These are phyloP conservation scores for Populus euphratica DNA, from an alignment of 345 rosid species.

Conservation along the genomic window DNA sequence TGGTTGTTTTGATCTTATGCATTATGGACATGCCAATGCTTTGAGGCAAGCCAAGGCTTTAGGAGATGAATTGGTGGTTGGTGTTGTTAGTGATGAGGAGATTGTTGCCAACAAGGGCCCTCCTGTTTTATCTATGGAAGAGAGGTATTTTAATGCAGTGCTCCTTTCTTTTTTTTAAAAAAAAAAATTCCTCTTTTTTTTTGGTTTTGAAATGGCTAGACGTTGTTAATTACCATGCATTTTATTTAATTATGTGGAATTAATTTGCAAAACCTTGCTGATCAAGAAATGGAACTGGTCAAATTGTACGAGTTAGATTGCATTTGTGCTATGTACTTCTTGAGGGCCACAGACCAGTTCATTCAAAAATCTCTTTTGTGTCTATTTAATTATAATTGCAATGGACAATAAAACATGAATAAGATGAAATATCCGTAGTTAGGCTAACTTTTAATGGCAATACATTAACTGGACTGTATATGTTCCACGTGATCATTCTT, in stretches of 20 bases:
- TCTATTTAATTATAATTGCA: neutral
- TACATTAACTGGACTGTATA: neutral
- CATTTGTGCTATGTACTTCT: neutral
- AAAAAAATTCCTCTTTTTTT: neutral
- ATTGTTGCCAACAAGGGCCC: conserved; percentile 90
- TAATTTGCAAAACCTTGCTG: neutral
- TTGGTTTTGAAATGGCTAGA: neutral
- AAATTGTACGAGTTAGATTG: neutral
- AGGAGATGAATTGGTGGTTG: conserved; percentile 91
- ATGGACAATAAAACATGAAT: neutral
- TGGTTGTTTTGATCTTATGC: conserved; percentile 98
- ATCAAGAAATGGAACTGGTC: neutral
- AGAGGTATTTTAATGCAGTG: conserved; percentile 47
- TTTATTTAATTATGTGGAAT: neutral
- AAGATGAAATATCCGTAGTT: neutral
- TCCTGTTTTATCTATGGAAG: conserved; percentile 82
- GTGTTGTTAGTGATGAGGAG: conserved; percentile 91
- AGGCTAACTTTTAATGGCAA: neutral
- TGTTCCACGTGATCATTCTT: neutral
- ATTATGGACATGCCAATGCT: conserved; percentile 93
- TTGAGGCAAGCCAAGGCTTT: conserved; percentile 82
- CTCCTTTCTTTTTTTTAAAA: neutral
- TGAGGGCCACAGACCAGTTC: neutral
- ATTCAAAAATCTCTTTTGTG: neutral
- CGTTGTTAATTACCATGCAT: neutral